These are phyloP conservation scores for Pseudoturritis turrita DNA, from an alignment of 345 rosid species.

Conservation along the genomic window DNA sequence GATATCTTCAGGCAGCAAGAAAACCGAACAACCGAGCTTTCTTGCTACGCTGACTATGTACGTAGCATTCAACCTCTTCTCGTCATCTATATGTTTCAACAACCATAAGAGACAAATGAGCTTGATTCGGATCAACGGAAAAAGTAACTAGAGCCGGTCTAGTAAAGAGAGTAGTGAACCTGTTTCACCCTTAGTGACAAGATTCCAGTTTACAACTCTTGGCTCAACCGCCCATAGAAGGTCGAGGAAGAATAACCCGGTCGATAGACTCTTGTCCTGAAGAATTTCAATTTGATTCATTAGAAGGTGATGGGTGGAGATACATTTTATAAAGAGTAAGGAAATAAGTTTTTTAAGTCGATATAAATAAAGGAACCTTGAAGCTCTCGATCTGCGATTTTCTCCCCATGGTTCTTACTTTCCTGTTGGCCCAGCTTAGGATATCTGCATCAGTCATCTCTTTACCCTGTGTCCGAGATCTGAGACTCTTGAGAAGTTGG, in stretches of 20 bases:
- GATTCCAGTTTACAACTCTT: slow-evolving; percentile 94
- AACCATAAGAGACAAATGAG: not conserved
- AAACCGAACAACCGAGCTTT: slow-evolving; percentile 95
- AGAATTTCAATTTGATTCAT: not conserved
- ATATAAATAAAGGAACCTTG: slow-evolving; percentile 47
- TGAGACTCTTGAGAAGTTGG: slow-evolving; percentile 78
- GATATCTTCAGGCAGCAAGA: slow-evolving; percentile 95
- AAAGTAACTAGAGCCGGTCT: not conserved
- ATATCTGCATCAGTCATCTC: slow-evolving; percentile 78
- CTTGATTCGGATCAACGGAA: not conserved
- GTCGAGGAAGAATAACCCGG: slow-evolving; percentile 81
- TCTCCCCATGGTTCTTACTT: slow-evolving; percentile 60
- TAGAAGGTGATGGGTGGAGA: not conserved
- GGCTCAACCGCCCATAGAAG: slow-evolving; percentile 89
- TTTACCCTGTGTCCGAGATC: slow-evolving; percentile 72
- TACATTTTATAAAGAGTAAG: not conserved
- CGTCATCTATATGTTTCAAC: slow-evolving; percentile 50
- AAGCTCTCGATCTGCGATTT: slow-evolving; percentile 61
- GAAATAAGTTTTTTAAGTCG: not conserved
- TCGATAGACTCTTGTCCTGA: slow-evolving; percentile 82
- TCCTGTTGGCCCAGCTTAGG: slow-evolving; percentile 70
- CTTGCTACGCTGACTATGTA: slow-evolving; percentile 92
- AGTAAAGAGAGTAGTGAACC: slow-evolving; percentile 41
- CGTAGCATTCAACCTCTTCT: slow-evolving; percentile 92
- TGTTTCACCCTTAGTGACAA: slow-evolving; percentile 90